Conservation (phyloP, 2,329 filamentous ascomycete genomes). For the Xylariaceae sp. region DNA sequence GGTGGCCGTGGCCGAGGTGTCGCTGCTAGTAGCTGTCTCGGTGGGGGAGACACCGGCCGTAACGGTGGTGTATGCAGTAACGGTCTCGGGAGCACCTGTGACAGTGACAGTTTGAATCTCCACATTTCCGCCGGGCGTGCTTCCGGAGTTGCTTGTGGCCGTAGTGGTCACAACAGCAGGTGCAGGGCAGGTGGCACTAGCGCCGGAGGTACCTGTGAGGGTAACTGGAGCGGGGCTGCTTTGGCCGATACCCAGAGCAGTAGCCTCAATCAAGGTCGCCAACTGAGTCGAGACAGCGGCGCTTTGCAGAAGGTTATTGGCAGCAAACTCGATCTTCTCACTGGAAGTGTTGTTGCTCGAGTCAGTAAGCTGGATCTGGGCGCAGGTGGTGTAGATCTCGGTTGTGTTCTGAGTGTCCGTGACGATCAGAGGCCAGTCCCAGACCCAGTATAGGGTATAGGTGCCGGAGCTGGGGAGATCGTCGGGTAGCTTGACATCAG, state of each 20-base stretch:
- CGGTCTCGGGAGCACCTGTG: constrained; percentile 37
- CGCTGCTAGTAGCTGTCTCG: constrained; percentile 1
- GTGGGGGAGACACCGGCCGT: constrained; percentile 22
- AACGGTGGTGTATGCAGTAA: constrained; percentile 37
- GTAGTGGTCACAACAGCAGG: too few relatives aligned
- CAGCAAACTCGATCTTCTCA: constrained; percentile 36
- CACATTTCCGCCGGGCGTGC: constrained; percentile 17
- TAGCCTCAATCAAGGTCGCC: constrained; percentile 36
- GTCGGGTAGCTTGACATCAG: constrained; percentile 69
- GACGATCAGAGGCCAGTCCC: constrained; percentile 77
- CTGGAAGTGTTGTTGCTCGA: constrained; percentile 28
- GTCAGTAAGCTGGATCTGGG: constrained; percentile 31
- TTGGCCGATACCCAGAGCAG: constrained; percentile 29
- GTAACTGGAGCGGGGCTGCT: constrained; percentile 22
- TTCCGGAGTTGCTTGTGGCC: constrained; percentile 15
- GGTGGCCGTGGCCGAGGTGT: constrained; percentile 7
- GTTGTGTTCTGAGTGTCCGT: constrained; percentile 41
- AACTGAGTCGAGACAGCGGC: constrained; percentile 43
- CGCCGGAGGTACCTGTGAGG: constrained; percentile 17
- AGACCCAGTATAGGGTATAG: constrained; percentile 92
- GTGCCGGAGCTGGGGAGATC: constrained; percentile 58
- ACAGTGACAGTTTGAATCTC: constrained; percentile 41
- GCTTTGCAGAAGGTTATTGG: constrained; percentile 23
- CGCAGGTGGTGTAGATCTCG: constrained; percentile 57
- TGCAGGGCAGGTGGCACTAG: too few relatives aligned